Evolutionary conservation across 352 stramenopile species (phyloP), one percentile per base, ranked within the genome.

Genomic region (Phytophthora idaei): DNA sequence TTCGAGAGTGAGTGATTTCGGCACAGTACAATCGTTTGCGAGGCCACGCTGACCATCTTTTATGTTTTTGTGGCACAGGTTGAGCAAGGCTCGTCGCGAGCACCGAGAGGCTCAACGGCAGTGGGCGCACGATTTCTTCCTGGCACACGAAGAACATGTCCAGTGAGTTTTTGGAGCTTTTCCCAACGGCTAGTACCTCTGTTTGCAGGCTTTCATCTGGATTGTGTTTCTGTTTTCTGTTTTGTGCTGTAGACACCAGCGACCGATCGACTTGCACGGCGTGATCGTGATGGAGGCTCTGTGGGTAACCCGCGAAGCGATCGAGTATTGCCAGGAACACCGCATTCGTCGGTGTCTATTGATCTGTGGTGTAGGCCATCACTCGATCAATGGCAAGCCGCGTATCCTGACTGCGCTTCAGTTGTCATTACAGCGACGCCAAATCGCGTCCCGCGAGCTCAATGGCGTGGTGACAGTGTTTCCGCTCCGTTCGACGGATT

Each of bases 211-310:
- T 67, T 61, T 69, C 10, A 60, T 63, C 31, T 50, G 41, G 4
- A 34, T 36, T 61, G 14, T 62, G 54, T 14, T 69, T 69, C 25
- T 54, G 42, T 55, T 64, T 67, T 36, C 48, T 57, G n/a, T 58
- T 42, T 67, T 64, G 25, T 70, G 55, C 21, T 15, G 39, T 52
- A 87, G 78, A 17, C 71, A 75, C 42, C 64, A 78, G 41, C 78
- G 78, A 27, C 73, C 84, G 14, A 69, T 92, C 14, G 83, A 92
- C 67, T 44, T 92, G 28, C 84, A 90, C 52, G 80, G 81, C 1
- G 74, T 90, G 62, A 87, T 85, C 37, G 81, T 92, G 31, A 79
- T 90, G 69, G 78, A 92, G 57, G 72, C 81, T 36, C 65, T 90
- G 6, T 83, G 81, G 60, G 72, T 92, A 9, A 67, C 73, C 25